Percentiles rank a stretch among this genome's conserved stretches.
These are phyloP conservation scores for Bonnemaisonia californica DNA, from an alignment of 31 red algal species.

Conservation along the genomic window DNA sequence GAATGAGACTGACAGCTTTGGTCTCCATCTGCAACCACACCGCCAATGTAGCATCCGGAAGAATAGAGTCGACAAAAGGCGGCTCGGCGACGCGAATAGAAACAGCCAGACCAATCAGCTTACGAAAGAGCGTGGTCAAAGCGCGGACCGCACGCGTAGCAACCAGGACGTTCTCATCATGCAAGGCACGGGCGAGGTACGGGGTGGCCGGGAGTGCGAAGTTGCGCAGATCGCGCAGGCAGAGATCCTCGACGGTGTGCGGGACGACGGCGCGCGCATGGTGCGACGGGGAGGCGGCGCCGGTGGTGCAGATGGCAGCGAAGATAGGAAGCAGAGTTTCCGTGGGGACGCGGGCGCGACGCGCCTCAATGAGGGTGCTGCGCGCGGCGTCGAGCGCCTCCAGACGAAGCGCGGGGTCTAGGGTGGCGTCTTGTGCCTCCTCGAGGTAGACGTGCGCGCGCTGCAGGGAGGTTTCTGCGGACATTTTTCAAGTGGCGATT, in stretches of 20 bases:
- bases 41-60: constrained; percentile 47
- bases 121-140: constrained; percentile 63
- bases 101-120: constrained; percentile 57
- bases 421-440: constrained; percentile 56
- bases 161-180: constrained; percentile 63
- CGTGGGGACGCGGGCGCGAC: constrained; percentile 51
- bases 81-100: constrained; percentile 29
- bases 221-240: constrained; percentile 50
- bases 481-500: not conserved
- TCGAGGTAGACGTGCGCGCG: constrained; percentile 65
- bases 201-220: constrained; percentile 47
- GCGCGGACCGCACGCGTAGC: constrained; percentile 54
- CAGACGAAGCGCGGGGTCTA: constrained; percentile 26
- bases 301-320: constrained; percentile 35
- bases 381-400: constrained; percentile 58
- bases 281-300: constrained; percentile 40
- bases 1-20: constrained; percentile 41
- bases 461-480: constrained; percentile 45
- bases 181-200: constrained; percentile 38
- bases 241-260: constrained; percentile 52
- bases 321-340: constrained; percentile 46
- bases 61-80: constrained; percentile 2
- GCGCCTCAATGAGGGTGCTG: constrained; percentile 49
- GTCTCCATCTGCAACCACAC: constrained; percentile 66
- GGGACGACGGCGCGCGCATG: constrained; percentile 50